phyloP scores from a whole-genome alignment of 176 grass and related monocot genomes.

The Oropetium thomaeum region DNA sequence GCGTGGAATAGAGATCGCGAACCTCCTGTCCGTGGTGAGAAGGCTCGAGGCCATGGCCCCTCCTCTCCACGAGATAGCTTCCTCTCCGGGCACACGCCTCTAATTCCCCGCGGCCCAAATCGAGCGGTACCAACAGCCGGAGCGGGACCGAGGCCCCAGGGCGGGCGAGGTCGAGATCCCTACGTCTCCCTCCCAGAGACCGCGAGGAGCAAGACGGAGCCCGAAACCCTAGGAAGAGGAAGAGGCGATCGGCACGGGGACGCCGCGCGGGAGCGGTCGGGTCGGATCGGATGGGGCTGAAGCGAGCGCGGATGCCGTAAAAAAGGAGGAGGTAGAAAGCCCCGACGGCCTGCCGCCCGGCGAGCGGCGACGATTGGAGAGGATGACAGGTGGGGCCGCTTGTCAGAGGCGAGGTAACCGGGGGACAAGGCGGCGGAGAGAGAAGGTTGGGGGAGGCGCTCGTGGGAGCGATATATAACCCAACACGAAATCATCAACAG shows the following conservation, averaged over 20 bases:
- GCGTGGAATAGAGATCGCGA: neutral
- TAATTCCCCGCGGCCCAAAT: slow-evolving; percentile 23
- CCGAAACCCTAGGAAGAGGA: slow-evolving; percentile 43
- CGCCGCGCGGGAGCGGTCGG: neutral
- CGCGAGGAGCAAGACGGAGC: neutral
- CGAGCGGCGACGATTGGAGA: slow-evolving; percentile 25
- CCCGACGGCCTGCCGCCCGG: slow-evolving; percentile 40
- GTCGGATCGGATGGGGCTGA: slow-evolving; percentile 21
- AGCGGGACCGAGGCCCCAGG: neutral
- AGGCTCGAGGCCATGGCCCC: slow-evolving; percentile 45
- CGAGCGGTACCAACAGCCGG: slow-evolving; percentile 1
- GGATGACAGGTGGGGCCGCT: slow-evolving; percentile 32
- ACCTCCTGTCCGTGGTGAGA: slow-evolving; percentile 56
- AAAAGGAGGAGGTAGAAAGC: neutral
- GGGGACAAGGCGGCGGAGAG: neutral
- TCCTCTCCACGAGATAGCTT: slow-evolving; percentile 9
- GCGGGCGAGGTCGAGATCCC: slow-evolving; percentile 34
- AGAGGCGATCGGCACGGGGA: slow-evolving; percentile 9
- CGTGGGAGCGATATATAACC: slow-evolving; percentile 23
- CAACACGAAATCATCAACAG: neutral
- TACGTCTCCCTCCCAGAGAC: neutral
- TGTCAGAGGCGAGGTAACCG: slow-evolving; percentile 15
- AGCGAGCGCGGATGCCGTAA: neutral
- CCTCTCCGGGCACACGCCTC: neutral
- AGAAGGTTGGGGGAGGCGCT: neutral